Base-by-base conservation (phyloP, 2,329 filamentous ascomycete genomes). In the Nigrograna mackinnonii region DNA sequence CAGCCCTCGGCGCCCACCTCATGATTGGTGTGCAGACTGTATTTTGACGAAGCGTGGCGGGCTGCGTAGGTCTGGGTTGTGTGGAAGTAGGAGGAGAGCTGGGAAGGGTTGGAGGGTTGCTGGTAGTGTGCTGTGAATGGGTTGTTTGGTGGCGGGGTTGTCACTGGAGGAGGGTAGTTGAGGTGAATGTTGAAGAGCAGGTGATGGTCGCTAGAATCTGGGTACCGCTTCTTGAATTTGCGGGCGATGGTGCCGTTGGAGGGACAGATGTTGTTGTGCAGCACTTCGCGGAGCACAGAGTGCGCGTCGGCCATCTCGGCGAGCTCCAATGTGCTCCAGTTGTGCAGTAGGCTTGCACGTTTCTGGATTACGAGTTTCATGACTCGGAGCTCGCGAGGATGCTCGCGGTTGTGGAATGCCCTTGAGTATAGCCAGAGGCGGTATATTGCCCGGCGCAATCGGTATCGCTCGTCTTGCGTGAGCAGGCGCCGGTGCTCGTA, bases 281-380 rank as follows among this genome's bases (percentile, higher is more conserved):
- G 64, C 3, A 83, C 69, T 40, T 82, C 79, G 31, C 75, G 70
- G 13, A 85, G 70, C n/a, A 83, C 65, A 21, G 67, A 52, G 33
- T 80, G 76, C 19, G 82, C 67, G 55, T 85, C 82, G 35, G 80
- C 77, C 28, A 84, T 80, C 52, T 84, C 80, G 9, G 77, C 76
- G 21, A 85, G 67, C 47, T 83, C 79, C 12, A 47, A 41, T 0
- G 75, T 79, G 31, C 68, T 71, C 79, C 79, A 85, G 52, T 83
- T 82, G 50, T 83, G 79, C 7, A 85, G 66, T 0, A 85, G 70
- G 22, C 74, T 70, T 2, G 80, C 75, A 20, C 82, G 77, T 49
- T 80, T 76, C 14, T 69, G 64, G 6, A 80, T 61, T 1, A 77
- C 58, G 17, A 70, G 68, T 4, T 70, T 72, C 13, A 75, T 59